Evolutionary conservation across 768 basidiomycete species (phyloP), one percentile per base, ranked within the genome.

Genomic region (Lentinus tigrinus): DNA sequence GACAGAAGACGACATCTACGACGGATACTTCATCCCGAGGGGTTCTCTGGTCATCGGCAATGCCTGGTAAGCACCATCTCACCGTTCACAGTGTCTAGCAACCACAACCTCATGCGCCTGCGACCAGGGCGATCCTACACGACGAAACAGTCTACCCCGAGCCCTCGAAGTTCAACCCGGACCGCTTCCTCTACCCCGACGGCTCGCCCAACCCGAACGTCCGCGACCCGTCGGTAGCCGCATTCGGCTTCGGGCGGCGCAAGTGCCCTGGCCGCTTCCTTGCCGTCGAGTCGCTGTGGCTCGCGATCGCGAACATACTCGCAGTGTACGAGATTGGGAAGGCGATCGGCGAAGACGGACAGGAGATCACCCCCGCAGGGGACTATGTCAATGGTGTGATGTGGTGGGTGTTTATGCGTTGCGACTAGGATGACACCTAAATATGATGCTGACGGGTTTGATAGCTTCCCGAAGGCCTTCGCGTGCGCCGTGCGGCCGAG

Each of bases 321-420:
- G 63, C 68, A 8, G 56, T 52, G n/a, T 64, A 58, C 42, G 56
- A 60, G 44, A 54, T 69, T 26, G 39, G 27, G 10, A 60, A 61
- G 46, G 42, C 61, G 16, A 23, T 49, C 3, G 63, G 68, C 48
- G 61, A 56, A 19, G 19, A 63, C 13, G 68, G 67, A 7, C 24
- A 52, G 24, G 50, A 37, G 10, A 54, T 67, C 27, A 47, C 72
- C 21, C 77, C 75, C 0, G 64, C 68, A 11, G 61, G 72, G 5
- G 61, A 69, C 2, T 77, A 72, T 66, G 71, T 64, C n/a, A 66
- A 64, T 21, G 70, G 73, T 5, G 56, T 64, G 11, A 48, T 69
- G 19, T 68, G 65, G 72, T 74, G 44, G 19, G 69, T 46, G 17
- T 17, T 43, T 37, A 40, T 10, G 6, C 39, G 39, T 40, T 16